Base-by-base conservation (phyloP, 2,329 filamentous ascomycete genomes). In the Trematosphaeria pertusa region DNA sequence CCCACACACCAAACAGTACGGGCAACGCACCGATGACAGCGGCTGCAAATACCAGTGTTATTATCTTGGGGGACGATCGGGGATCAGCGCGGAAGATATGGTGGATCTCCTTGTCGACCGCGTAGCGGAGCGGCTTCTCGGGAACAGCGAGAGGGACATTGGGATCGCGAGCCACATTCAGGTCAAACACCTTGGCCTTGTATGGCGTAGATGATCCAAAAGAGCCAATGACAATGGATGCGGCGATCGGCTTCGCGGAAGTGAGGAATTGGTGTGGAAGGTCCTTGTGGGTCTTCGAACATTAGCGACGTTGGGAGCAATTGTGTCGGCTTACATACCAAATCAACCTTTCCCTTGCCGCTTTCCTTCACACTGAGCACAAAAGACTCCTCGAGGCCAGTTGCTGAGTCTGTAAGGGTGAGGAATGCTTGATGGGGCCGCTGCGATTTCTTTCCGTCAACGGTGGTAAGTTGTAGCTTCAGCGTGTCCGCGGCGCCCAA, bases 371-470 rank as follows among this genome's bases (percentile, higher is more conserved):
- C 78, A 9, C 77, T 86, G 61, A 99, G 81, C 1, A 91, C 85
- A 64, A 93, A 96, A 1, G 92, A 91, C 18, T 91, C 87, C 73
- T 97, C 92, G 36, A 99, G 79, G 26, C 89, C 90, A 9, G 86
- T 87, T 10, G 80, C 76, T 9, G 81, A 77, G 61, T 97, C 91
- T 61, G 84, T 86, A 47, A 99, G 75, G 12, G 94, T 81, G 43
- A 99, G 80, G 78, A 97, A 97, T 5, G 91, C 91, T 75, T 99
- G 94, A 74, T 99, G 94, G 61, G 94, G 91, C 57, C 89, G 85
- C 80, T 91, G 93, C 36, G 84, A 81, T 61, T 85, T 87, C 73
- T 86, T 85, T 67, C 83, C 86, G 65, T 96, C 90, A 69, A 88
- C 87, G 7, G 90, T 82, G 24, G 91, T 96, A 63, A 99, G 77